These are phyloP conservation scores for Diaporthe citriasiana DNA, from an alignment of 2,329 filamentous ascomycete genomes.

Conservation along the genomic window DNA sequence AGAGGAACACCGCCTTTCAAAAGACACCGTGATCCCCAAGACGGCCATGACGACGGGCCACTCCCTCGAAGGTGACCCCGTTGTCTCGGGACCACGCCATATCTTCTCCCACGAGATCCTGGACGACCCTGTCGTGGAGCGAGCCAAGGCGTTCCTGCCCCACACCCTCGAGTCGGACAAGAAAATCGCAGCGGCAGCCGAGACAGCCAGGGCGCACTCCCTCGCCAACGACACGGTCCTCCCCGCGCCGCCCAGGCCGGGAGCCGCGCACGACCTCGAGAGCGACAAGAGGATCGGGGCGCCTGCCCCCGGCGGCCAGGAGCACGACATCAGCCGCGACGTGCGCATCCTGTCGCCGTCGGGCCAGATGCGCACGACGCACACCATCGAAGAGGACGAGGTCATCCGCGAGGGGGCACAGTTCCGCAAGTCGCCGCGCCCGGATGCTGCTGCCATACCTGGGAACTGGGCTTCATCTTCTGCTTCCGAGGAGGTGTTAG, in stretches of 20 bases:
- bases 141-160: slow-evolving; percentile 6
- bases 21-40: slow-evolving; percentile 35
- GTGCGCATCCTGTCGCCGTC: slow-evolving; percentile 41
- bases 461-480: slow-evolving; percentile 33
- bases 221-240: slow-evolving; percentile 22
- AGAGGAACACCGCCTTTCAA: slow-evolving; percentile 35
- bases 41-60: slow-evolving; percentile 21
- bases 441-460: slow-evolving; percentile 28
- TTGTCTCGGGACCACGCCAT: slow-evolving; percentile 29
- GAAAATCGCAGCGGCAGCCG: background rate
- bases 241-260: background rate
- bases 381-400: slow-evolving; percentile 34
- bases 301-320: background rate
- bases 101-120: slow-evolving; percentile 40
- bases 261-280: slow-evolving; percentile 14
- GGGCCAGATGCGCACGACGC: slow-evolving; percentile 34
- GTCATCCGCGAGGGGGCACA: slow-evolving; percentile 29
- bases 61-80: slow-evolving; percentile 38
- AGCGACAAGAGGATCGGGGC: slow-evolving; percentile 21
- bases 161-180: slow-evolving; percentile 39
- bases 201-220: slow-evolving; percentile 5
- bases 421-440: slow-evolving; percentile 41
- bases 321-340: slow-evolving; percentile 37
- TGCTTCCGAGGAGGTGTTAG: slow-evolving; percentile 1
- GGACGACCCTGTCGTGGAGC: slow-evolving; percentile 28